Conservation (phyloP, 1,139 yeast species). For the Blastobotrys aristatus region DNA sequence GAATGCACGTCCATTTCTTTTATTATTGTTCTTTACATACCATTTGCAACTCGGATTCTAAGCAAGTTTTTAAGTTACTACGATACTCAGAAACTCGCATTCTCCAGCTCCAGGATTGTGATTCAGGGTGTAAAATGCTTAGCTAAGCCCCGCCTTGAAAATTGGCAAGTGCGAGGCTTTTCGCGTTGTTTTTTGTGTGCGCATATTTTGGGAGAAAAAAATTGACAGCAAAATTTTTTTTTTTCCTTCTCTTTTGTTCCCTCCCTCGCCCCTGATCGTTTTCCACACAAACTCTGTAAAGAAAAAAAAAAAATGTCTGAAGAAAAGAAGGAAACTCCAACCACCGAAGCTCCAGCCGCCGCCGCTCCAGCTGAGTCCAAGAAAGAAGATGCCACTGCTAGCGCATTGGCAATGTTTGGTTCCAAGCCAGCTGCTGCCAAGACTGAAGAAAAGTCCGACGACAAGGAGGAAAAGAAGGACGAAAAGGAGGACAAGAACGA, state of each 20-base stretch:
- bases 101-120: too few species aligned
- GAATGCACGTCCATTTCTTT: too few species aligned
- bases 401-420: conserved; percentile 17
- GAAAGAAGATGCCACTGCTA: conserved; percentile 5
- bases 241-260: not conserved
- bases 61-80: too few species aligned
- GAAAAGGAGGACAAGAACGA: conserved; percentile 19
- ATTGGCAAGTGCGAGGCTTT: too few species aligned
- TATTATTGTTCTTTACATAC: too few species aligned
- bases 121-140: too few species aligned
- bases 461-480: conserved; percentile 33
- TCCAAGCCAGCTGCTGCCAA: conserved; percentile 26
- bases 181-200: conserved; percentile 14
- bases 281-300: not conserved
- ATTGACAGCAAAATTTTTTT: not conserved
- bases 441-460: conserved; percentile 19
- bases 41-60: too few species aligned
- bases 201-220: conserved; percentile 16
- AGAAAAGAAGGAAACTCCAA: conserved; percentile 18
- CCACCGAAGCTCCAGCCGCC: conserved; percentile 13
- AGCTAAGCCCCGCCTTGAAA: too few species aligned
- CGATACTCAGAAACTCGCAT: too few species aligned
- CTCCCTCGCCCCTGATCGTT: too few species aligned
- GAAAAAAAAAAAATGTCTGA: conserved; percentile 13
- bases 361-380: conserved; percentile 16